Conservation (phyloP, 2,329 filamentous ascomycete species). For the Raffaelea arxii region DNA sequence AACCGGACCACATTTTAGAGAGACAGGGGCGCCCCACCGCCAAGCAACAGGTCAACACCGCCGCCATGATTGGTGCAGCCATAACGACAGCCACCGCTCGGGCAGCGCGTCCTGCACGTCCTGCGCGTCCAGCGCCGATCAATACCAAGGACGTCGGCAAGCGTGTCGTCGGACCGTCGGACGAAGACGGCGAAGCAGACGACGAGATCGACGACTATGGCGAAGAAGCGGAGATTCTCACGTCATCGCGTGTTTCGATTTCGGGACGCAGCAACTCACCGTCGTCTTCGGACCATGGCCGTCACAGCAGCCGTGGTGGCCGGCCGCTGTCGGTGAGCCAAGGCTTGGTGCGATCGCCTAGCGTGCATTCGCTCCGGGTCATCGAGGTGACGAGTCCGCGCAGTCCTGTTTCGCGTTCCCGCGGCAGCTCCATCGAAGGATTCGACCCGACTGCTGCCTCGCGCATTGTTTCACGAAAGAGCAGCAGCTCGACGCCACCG, state of each 20-base stretch:
- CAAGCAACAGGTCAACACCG: background rate
- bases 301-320: no score
- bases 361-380: slow-evolving; percentile 46
- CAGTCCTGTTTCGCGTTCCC: slow-evolving; percentile 38
- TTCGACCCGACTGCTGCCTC: slow-evolving; percentile 25
- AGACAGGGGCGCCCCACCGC: background rate
- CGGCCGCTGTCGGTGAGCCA: slow-evolving; percentile 27
- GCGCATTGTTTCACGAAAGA: slow-evolving; percentile 29
- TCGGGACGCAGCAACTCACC: slow-evolving; percentile 39
- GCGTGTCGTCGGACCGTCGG: slow-evolving; percentile 38
- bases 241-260: slow-evolving; percentile 46
- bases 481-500: slow-evolving; percentile 29
- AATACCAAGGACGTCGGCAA: slow-evolving; percentile 17
- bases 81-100: slow-evolving; percentile 4
- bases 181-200: slow-evolving; percentile 43
- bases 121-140: background rate
- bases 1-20: no score
- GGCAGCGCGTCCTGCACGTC: slow-evolving; percentile 2
- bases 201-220: slow-evolving; percentile 41
- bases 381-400: slow-evolving; percentile 45
- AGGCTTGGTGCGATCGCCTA: slow-evolving; percentile 33
- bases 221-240: slow-evolving; percentile 50
- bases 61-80: slow-evolving; percentile 6
- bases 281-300: slow-evolving; percentile 35
- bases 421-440: slow-evolving; percentile 36